Evolutionary conservation across 148 eudicot genomes (phyloP).

Genomic region (Rhododendron williamsianum): DNA sequence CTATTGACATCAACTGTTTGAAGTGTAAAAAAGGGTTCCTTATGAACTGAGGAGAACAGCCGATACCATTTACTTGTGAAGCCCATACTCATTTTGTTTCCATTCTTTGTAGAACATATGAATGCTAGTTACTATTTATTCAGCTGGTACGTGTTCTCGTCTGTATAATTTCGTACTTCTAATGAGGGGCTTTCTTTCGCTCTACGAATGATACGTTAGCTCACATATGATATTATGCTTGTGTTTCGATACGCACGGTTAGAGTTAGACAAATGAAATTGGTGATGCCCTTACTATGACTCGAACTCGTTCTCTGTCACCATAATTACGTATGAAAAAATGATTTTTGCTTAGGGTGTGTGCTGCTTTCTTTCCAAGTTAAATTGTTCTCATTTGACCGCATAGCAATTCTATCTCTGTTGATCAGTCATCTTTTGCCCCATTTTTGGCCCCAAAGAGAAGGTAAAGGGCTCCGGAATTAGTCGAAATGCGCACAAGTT

Average conservation of each 20-base stretch:
- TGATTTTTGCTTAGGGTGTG: background rate
- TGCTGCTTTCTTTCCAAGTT: background rate
- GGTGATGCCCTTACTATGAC: background rate
- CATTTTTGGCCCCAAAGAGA: background rate
- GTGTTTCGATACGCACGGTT: background rate
- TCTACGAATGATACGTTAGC: background rate
- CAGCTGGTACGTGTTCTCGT: background rate
- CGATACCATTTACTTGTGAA: background rate
- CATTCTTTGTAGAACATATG: background rate
- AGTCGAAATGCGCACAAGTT: rapidly evolving
- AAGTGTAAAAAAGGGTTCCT: background rate
- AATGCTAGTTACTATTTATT: background rate
- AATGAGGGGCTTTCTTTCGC: background rate
- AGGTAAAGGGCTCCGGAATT: too few species aligned
- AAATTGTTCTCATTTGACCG: background rate
- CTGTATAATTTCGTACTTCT: background rate
- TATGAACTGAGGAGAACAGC: background rate
- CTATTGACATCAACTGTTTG: background rate
- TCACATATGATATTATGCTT: background rate
- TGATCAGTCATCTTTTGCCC: background rate
- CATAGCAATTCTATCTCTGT: background rate
- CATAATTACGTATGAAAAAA: background rate
- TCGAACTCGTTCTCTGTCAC: background rate
- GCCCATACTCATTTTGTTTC: background rate
- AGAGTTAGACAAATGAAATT: background rate